Evolutionary conservation across 2,329 filamentous ascomycete genomes (phyloP).

Genomic region (Lachnellula arida): DNA sequence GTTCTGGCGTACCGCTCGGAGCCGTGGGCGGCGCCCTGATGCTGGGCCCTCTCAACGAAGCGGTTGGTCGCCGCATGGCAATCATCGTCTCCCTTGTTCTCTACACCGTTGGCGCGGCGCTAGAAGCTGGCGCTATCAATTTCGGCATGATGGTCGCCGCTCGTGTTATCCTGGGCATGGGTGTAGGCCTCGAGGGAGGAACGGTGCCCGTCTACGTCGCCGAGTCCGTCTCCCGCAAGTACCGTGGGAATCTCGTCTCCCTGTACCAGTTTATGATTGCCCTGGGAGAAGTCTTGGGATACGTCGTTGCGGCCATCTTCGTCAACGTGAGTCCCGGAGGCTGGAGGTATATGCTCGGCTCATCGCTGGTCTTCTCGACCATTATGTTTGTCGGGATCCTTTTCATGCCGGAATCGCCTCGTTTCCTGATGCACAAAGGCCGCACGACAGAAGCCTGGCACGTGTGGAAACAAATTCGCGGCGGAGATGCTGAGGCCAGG

Average conservation of each 20-base stretch:
- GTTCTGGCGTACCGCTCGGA: constrained; percentile 66
- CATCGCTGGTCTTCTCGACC: constrained; percentile 65
- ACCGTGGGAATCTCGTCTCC: constrained; percentile 68
- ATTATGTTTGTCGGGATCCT: constrained; percentile 61
- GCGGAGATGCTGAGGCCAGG: constrained; percentile 51
- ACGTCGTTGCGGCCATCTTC: constrained; percentile 69
- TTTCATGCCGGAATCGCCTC: constrained; percentile 65
- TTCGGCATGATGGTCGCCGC: constrained; percentile 68
- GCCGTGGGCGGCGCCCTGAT: constrained; percentile 66
- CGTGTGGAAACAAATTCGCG: constrained; percentile 70
- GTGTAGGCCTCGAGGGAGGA: constrained; percentile 68
- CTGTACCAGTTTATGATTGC: constrained; percentile 75
- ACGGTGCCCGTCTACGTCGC: constrained; percentile 73
- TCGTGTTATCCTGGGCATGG: constrained; percentile 64
- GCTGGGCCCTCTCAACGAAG: constrained; percentile 63
- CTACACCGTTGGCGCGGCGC: constrained; percentile 64
- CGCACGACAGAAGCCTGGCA: constrained; percentile 54
- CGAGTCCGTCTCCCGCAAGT: constrained; percentile 61
- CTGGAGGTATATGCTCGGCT: constrained; percentile 71
- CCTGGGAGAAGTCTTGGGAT: constrained; percentile 67
- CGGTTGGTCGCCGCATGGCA: constrained; percentile 60
- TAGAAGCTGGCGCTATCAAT: constrained; percentile 63
- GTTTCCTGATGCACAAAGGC: constrained; percentile 67
- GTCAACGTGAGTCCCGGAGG: constrained; percentile 58
- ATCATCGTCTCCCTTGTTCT: constrained; percentile 66